phyloP scores from a whole-genome alignment of 2,329 filamentous ascomycete species.

The Colletotrichum sojae region DNA sequence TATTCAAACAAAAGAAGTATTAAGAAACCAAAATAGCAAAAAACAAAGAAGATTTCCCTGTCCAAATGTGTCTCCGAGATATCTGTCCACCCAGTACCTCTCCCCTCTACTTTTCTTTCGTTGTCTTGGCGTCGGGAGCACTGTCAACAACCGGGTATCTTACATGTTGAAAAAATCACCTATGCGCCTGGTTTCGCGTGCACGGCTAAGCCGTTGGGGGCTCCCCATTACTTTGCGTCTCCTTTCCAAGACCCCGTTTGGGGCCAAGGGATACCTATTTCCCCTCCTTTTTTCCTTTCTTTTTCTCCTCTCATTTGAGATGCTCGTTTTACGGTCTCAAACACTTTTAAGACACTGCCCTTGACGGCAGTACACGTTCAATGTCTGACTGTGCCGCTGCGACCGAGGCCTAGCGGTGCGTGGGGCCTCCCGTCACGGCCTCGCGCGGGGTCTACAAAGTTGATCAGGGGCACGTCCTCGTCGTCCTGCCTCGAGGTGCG shows the following conservation, averaged over 20 bases:
- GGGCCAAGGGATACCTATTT: conserved; percentile 6
- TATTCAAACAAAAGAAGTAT: conserved; percentile 10
- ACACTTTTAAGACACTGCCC: conserved; percentile 5
- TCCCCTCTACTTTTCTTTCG: background rate
- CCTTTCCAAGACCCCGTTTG: background rate
- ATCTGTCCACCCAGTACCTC: background rate
- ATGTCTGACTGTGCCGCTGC: conserved; percentile 38
- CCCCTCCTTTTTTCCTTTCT: background rate
- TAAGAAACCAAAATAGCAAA: conserved; percentile 26
- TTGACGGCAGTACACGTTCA: background rate
- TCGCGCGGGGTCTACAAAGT: conserved; percentile 39
- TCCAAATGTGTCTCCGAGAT: conserved; percentile 1
- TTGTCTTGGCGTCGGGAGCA: conserved; percentile 15
- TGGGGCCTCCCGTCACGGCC: conserved; percentile 35
- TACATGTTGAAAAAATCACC: conserved; percentile 28
- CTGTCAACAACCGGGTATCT: conserved; percentile 39
- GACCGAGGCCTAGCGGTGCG: conserved; percentile 28
- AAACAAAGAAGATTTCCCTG: conserved; percentile 24
- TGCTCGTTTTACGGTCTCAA: background rate
- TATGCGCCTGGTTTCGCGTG: conserved; percentile 23
- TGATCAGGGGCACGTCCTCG: conserved; percentile 42
- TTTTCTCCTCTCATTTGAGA: background rate
- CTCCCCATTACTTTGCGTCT: conserved; percentile 12
- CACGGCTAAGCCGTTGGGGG: background rate
- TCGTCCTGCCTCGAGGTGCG: conserved; percentile 36